Percentiles rank a stretch among this genome's conserved stretches.
Evolutionary conservation across 805 yeast species (phyloP).

Genomic region (Wickerhamomyces rabaulensis): DNA sequence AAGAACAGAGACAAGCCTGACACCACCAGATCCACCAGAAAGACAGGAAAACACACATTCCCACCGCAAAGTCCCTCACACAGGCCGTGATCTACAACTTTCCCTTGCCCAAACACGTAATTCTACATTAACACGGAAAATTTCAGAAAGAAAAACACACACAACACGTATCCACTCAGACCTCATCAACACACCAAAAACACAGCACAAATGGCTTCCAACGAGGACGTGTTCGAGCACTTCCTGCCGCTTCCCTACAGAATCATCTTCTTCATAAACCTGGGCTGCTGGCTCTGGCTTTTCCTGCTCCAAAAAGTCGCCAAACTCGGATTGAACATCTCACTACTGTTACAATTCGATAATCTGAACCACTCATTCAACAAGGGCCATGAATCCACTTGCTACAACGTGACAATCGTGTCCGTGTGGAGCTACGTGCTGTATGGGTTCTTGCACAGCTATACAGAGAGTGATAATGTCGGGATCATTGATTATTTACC

Average conservation of each 20-base stretch:
- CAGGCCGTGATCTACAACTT: too few species aligned
- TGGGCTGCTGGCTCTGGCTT: constrained; percentile 12
- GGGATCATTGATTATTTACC: constrained; percentile 7
- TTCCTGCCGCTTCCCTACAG: constrained; percentile 11
- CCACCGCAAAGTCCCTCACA: too few species aligned
- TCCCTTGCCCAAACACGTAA: too few species aligned
- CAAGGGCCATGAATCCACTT: background rate
- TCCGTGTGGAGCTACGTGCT: constrained; percentile 1
- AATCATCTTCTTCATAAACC: constrained; percentile 4
- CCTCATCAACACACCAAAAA: background rate
- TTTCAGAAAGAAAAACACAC: background rate
- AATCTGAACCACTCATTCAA: constrained; percentile 1
- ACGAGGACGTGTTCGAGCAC: constrained; percentile 1
- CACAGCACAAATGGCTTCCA: background rate
- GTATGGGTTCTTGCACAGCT: constrained; percentile 1
- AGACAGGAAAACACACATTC: too few species aligned
- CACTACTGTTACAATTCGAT: constrained; percentile 3
- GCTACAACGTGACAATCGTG: constrained; percentile 2
- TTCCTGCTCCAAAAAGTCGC: background rate
- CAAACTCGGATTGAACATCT: constrained; percentile 1
- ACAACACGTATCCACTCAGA: too few species aligned
- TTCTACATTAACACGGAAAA: too few species aligned
- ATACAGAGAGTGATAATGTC: constrained; percentile 1
- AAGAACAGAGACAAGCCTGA: too few species aligned
- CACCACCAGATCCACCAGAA: too few species aligned